Evolutionary conservation across 768 basidiomycete genomes (phyloP), one percentile per base, ranked within the genome.

Genomic region (Boletus coccyginus): DNA sequence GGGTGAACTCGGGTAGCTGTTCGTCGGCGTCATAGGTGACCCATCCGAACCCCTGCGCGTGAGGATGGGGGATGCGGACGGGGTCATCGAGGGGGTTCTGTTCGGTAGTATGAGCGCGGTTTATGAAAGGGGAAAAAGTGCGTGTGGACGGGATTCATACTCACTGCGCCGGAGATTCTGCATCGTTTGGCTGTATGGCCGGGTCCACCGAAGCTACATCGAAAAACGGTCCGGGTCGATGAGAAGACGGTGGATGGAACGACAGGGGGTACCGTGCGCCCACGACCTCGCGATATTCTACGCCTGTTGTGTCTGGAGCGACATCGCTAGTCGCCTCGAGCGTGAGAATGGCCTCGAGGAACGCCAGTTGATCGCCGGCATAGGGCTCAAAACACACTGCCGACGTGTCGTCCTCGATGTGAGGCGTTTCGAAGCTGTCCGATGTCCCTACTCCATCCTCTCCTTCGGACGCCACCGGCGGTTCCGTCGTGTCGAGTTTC

Each of bases 331-430:
- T 38, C 17, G 7, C 7, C 31, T 12, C 21, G 16, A 48, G 43
- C 0, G 10, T 19, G 9, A 31, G 16, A 33, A 32, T n/a, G 10
- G 38, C 43, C 13, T 46, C 17, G 50, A 53, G 14, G 14, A 53
- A 8, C 58, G 82, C 84, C 8, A 78, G 73, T 65, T 83, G 80
- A 1, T 86, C 86, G 3, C 82, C 76, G 45, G 85, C 79, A 44
- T 84, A 48, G 1, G 24, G 36, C 31, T 60, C 58, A 32, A 60
- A 21, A 12, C 19, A 46, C 12, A 46, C 27, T 8, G 45, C 16
- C 52, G 39, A 44, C 19, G 36, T 6, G 39, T 55, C 13, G 13
- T 45, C 35, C 31, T 24, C 19, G 19, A 35, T 11, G 19, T 9
- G 8, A 32, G 29, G 7, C 14, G 21, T 17, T 16, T 8, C 47